phyloP scores from a whole-genome alignment of 164 flowering plant genomes.

The Chimonanthus salicifolius region DNA sequence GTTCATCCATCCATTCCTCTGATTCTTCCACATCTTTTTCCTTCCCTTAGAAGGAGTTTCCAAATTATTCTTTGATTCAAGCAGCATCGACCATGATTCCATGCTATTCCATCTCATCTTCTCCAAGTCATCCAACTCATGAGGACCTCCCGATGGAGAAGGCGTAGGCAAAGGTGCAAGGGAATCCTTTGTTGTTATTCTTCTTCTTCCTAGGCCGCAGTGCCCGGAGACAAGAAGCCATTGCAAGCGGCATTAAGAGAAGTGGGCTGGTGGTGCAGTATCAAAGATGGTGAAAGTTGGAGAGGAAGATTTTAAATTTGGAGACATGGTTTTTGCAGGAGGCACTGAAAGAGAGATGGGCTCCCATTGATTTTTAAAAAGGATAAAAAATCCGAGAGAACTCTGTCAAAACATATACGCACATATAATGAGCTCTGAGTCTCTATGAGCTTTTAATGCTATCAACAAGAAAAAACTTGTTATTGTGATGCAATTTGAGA shows the following conservation, averaged over 20 bases:
- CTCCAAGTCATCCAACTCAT: slow-evolving; percentile 55
- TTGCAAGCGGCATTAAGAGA: slow-evolving; percentile 11
- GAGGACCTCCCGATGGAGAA: slow-evolving; percentile 25
- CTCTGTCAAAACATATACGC: too few species aligned
- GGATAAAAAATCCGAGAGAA: neutral
- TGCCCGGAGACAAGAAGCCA: slow-evolving; percentile 43
- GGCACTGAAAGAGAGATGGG: slow-evolving; percentile 16
- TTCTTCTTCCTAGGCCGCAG: slow-evolving; percentile 38
- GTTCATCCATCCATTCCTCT: slow-evolving; percentile 96
- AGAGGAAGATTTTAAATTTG: slow-evolving; percentile 54
- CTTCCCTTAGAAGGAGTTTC: slow-evolving; percentile 51
- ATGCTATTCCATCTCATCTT: slow-evolving; percentile 79
- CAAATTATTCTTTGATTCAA: slow-evolving; percentile 62
- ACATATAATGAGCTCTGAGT: too few species aligned
- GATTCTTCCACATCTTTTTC: slow-evolving; percentile 27
- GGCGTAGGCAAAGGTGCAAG: slow-evolving; percentile 19
- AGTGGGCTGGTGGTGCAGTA: slow-evolving; percentile 13
- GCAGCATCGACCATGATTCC: slow-evolving; percentile 94
- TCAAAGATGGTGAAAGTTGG: slow-evolving; percentile 36
- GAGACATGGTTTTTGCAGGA: slow-evolving; percentile 45
- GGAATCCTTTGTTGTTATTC: neutral
- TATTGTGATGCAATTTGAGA: too few species aligned
- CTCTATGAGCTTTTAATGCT: too few species aligned
- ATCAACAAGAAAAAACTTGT: too few species aligned
- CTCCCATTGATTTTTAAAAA: slow-evolving; percentile 30